Percentiles rank a stretch among this genome's conserved stretches.
phyloP scores from a whole-genome alignment of 139 green algal species.

The Micractinium sp. region DNA sequence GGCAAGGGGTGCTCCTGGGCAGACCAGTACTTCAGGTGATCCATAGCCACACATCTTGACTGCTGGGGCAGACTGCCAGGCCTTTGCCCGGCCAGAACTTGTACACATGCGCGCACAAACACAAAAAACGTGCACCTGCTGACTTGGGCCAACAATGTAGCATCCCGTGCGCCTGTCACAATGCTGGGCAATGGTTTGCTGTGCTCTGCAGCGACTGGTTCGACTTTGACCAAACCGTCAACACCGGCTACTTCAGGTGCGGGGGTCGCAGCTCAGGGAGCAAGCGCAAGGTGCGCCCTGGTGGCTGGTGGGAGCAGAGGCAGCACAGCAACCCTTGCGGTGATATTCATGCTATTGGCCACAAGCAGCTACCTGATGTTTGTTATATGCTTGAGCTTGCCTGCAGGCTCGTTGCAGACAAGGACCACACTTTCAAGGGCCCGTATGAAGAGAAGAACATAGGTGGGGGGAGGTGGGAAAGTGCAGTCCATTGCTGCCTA shows the following conservation, averaged over 20 bases:
- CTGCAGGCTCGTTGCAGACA: conserved; percentile 14
- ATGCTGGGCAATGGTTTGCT: not conserved
- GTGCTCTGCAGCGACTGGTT: conserved; percentile 6
- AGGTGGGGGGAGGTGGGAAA: not conserved
- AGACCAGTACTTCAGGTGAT: conserved; percentile 2
- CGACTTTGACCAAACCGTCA: not conserved
- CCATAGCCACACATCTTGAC: not conserved
- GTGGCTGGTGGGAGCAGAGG: not conserved
- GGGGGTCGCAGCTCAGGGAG: not conserved
- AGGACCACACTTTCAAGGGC: not conserved
- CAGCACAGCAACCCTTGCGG: too few relatives aligned
- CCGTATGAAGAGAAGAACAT: not conserved
- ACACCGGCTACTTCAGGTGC: conserved; percentile 7
- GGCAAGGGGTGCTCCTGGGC: conserved; percentile 10
- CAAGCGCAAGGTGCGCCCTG: not conserved
- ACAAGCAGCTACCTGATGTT: too few relatives aligned
- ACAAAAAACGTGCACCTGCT: not conserved
- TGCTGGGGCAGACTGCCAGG: not conserved
- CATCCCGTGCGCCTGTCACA: not conserved
- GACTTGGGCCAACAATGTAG: not conserved
- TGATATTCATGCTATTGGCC: too few relatives aligned
- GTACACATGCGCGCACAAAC: too few relatives aligned
- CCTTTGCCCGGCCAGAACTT: too few relatives aligned
- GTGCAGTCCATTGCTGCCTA: not conserved
- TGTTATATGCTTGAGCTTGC: not conserved